Conservation (phyloP, 2,329 filamentous ascomycete species). For the Curvularia verruculosa region DNA sequence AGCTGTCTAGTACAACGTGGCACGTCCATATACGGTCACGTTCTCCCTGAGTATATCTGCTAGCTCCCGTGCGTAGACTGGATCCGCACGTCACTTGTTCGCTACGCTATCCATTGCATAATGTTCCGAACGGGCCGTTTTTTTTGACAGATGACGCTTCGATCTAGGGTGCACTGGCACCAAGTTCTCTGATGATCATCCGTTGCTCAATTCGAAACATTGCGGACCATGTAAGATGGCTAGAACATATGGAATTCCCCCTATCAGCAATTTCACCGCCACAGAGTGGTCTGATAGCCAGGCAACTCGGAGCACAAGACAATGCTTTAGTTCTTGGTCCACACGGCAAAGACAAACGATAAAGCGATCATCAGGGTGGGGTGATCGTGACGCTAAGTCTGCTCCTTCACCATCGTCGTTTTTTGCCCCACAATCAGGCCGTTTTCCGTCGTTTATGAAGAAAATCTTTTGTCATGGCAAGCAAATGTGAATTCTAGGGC, state of each 20-base stretch:
- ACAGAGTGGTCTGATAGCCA: neutral
- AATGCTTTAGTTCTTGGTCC: neutral
- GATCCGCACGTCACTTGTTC: neutral
- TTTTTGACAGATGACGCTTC: neutral
- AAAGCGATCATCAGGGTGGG: neutral
- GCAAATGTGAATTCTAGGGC: neutral
- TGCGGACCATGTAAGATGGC: neutral
- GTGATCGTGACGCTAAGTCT: neutral
- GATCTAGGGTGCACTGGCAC: neutral
- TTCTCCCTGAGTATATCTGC: neutral
- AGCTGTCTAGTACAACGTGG: neutral
- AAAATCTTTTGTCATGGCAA: neutral
- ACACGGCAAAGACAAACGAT: neutral
- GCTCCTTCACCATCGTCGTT: neutral
- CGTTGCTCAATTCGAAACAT: neutral
- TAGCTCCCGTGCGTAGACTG: neutral
- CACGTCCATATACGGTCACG: neutral
- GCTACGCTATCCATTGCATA: neutral
- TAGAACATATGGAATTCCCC: neutral
- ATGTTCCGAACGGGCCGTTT: neutral
- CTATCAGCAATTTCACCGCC: neutral
- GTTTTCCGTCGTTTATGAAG: neutral
- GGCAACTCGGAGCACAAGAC: neutral
- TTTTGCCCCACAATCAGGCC: neutral
- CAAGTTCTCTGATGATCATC: neutral